Percentiles rank a stretch among this genome's conserved stretches.
These are phyloP conservation scores for Xylaria curta DNA, from an alignment of 495 filamentous ascomycete genomes.

Conservation along the genomic window DNA sequence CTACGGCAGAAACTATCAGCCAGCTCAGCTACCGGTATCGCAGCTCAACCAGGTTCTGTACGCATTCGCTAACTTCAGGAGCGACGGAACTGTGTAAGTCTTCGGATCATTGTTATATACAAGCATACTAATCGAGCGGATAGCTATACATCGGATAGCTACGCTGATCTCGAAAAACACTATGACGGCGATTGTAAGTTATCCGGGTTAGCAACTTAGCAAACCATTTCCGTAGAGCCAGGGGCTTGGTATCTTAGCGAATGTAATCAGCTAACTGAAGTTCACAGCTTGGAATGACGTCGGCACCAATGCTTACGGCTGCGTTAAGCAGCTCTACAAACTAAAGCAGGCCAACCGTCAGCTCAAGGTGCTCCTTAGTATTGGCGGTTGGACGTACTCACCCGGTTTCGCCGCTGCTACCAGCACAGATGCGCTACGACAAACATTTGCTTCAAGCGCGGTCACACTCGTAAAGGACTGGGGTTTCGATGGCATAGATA, in stretches of 20 bases:
- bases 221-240: not conserved
- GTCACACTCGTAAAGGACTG: conserved; percentile 69
- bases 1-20: conserved; percentile 81
- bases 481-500: conserved; percentile 56
- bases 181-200: conserved; percentile 59
- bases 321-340: conserved; percentile 84
- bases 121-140: conserved; percentile 1
- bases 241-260: not conserved
- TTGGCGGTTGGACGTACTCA: conserved; percentile 92
- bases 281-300: conserved; percentile 50
- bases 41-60: conserved; percentile 89
- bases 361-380: conserved; percentile 84
- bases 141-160: conserved; percentile 58
- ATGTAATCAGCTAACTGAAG: conserved; percentile 25
- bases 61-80: conserved; percentile 84
- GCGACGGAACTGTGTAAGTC: conserved; percentile 79
- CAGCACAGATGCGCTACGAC: conserved; percentile 58
- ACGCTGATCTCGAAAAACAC: conserved; percentile 76
- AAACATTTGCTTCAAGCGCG: conserved; percentile 70
- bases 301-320: conserved; percentile 78
- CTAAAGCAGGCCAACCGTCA: conserved; percentile 84
- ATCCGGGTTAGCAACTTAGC: not conserved
- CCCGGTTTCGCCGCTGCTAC: conserved; percentile 75
- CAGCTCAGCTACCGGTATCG: conserved; percentile 77
- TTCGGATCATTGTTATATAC: not conserved